Evolutionary conservation across 345 rosid species (phyloP), one percentile per base, ranked within the genome.

Genomic region (Camelina sativa): DNA sequence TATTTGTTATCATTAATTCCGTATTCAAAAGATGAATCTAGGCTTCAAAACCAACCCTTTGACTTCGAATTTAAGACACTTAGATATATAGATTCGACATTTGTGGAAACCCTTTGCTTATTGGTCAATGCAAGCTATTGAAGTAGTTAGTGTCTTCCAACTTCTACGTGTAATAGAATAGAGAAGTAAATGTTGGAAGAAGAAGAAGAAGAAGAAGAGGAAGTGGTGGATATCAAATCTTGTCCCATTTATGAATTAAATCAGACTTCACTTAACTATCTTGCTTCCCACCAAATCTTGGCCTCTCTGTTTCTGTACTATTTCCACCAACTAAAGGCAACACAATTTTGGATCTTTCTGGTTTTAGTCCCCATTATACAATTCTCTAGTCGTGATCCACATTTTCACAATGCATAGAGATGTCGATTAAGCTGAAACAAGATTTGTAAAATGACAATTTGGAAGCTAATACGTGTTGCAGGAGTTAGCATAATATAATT

Each of bases 91-190:
- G 44, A 69, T 69, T 76, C 65, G 54, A 56, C 11, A 76, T 63
- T 47, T 64, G 76, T 76, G 76, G 80, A 76, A 63, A 32, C 7
- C 61, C 7, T 75, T 68, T 15, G 48, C 50, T 68, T 70, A 38
- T 70, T 76, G 41, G 75, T 69, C 75, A 76, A 69, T 69, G 80
- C 59, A 76, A 55, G 76, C 37, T 46, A 76, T 46, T 70, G 75
- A 62, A 47, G 20, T 46, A 64, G 71, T 63, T 70, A 63, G 76
- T 57, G 62, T 71, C 72, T 53, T 77, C 76, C 76, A 77, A 65
- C 80, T 40, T 15, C 80, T 77, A 77, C 50, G 76, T 71, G 68
- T 71, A 77, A 65, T 65, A 57, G 80, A 71, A 77, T 71, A 65
- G 76, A 71, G 76, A 77, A 71, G 76, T 77, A 77, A 77, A 71